phyloP scores from a whole-genome alignment of 805 yeast species.

The Komagataella populi region DNA sequence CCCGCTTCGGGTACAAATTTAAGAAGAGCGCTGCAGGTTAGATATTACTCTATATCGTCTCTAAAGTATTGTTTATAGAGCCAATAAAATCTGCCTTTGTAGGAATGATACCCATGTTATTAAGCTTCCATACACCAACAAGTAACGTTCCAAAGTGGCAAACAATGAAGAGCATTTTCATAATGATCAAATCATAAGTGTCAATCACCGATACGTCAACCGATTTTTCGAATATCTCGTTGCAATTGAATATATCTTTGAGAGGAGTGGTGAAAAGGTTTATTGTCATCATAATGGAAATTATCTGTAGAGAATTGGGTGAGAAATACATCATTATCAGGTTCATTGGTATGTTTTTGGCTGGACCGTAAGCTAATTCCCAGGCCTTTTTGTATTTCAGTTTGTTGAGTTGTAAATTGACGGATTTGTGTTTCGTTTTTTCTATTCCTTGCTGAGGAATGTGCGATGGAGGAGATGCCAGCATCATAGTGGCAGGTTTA shows the following conservation, averaged over 20 bases:
- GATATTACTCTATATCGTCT: neutral
- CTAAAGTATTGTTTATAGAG: constrained; percentile 1
- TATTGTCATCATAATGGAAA: constrained; percentile 81
- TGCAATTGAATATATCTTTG: constrained; percentile 50
- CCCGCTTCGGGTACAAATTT: constrained; percentile 2
- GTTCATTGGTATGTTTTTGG: constrained; percentile 81
- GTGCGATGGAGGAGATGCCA: neutral
- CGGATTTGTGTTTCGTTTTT: neutral
- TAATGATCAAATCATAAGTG: constrained; percentile 9
- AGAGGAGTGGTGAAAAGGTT: constrained; percentile 73
- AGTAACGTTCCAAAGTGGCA: constrained; percentile 43
- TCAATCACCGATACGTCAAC: constrained; percentile 5
- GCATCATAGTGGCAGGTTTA: constrained; percentile 8
- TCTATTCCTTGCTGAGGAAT: neutral
- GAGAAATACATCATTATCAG: constrained; percentile 85
- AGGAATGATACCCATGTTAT: constrained; percentile 84
- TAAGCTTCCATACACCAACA: constrained; percentile 76
- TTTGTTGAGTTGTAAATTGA: constrained; percentile 16
- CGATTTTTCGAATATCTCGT: constrained; percentile 31
- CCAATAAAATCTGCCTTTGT: constrained; percentile 63
- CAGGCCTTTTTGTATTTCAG: constrained; percentile 58
- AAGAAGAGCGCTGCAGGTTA: neutral
- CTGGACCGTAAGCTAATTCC: constrained; percentile 76
- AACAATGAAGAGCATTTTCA: constrained; percentile 13
- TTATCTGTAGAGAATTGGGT: constrained; percentile 79